Evolutionary conservation across 2,329 filamentous ascomycete genomes (phyloP).

Genomic region (Epichloe scottii): DNA sequence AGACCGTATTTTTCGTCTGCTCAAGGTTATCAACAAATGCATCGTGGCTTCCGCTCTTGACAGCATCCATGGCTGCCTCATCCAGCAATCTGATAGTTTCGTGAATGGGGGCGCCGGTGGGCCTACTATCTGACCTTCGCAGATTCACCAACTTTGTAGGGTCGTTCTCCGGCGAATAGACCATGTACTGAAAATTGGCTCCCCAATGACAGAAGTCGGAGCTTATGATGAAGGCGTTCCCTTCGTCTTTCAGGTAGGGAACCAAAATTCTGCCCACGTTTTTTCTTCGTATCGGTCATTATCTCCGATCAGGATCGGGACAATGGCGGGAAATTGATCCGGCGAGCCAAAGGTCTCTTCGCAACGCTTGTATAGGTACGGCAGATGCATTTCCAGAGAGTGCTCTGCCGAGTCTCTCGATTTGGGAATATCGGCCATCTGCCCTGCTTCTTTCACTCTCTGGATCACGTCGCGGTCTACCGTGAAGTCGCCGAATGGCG

Average conservation of each 20-base stretch:
- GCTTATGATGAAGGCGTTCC: constrained; percentile 75
- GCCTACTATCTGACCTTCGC: constrained; percentile 18
- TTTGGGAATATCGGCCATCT: constrained; percentile 43
- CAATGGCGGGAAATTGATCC: constrained; percentile 55
- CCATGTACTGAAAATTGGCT: constrained; percentile 63
- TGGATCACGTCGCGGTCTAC: constrained; percentile 48
- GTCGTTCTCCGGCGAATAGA: constrained; percentile 44
- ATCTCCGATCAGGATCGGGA: constrained; percentile 78
- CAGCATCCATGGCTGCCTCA: constrained; percentile 68
- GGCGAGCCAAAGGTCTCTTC: constrained; percentile 35
- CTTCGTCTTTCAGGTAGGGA: constrained; percentile 62
- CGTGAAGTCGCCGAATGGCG: constrained; percentile 57
- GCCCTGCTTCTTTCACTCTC: constrained; percentile 28
- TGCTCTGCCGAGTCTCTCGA: constrained; percentile 70
- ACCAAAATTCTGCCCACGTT: constrained; percentile 58
- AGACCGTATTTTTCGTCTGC: constrained; percentile 79
- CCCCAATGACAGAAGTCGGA: constrained; percentile 99
- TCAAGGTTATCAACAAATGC: constrained; percentile 57
- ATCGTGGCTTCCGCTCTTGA: constrained; percentile 62
- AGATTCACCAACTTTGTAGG: constrained; percentile 28
- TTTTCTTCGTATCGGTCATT: constrained; percentile 52
- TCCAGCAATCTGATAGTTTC: constrained; percentile 77
- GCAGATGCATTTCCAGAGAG: constrained; percentile 92
- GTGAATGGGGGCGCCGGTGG: constrained; percentile 47
- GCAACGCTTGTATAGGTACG: constrained; percentile 76